A percentile compares a stretch with the other conserved stretches of the same genome.
phyloP scores from a whole-genome alignment of 2,329 filamentous ascomycete species.

The Diaporthe australafricana region DNA sequence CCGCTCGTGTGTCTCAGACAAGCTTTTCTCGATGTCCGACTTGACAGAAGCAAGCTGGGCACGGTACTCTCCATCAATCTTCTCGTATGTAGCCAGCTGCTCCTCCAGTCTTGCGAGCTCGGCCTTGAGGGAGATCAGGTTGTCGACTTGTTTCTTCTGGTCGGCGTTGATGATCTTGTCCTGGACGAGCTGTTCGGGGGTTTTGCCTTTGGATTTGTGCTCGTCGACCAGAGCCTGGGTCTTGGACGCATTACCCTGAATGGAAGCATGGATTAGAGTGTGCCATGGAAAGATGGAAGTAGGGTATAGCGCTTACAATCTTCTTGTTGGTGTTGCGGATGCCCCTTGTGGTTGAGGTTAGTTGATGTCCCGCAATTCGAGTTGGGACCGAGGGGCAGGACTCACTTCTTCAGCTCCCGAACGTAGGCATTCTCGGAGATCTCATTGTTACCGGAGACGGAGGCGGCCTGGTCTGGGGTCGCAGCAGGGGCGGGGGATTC shows the following conservation, averaged over 20 bases:
- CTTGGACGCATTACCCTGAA: slow-evolving; percentile 76
- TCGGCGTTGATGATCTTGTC: slow-evolving; percentile 82
- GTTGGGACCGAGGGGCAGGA: slow-evolving; percentile 31
- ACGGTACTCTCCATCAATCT: slow-evolving; percentile 79
- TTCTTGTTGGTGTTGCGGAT: slow-evolving; percentile 96
- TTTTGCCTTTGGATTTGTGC: slow-evolving; percentile 74
- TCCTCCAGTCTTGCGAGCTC: slow-evolving; percentile 79
- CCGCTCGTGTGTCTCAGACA: slow-evolving; percentile 64
- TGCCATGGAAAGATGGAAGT: not conserved
- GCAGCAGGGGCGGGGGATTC: slow-evolving; percentile 66
- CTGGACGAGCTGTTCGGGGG: slow-evolving; percentile 78
- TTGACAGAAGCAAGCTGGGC: slow-evolving; percentile 68
- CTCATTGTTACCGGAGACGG: slow-evolving; percentile 66
- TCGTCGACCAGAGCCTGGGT: slow-evolving; percentile 77
- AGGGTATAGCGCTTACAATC: slow-evolving; percentile 71
- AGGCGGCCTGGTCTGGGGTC: slow-evolving; percentile 61
- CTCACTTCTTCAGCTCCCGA: slow-evolving; percentile 91
- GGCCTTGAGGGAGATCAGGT: slow-evolving; percentile 78
- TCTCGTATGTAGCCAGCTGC: slow-evolving; percentile 79
- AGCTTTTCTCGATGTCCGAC: slow-evolving; percentile 68
- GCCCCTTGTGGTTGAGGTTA: slow-evolving; percentile 65
- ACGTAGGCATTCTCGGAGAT: slow-evolving; percentile 80
- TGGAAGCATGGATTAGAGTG: slow-evolving; percentile 29
- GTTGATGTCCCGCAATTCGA: not conserved
- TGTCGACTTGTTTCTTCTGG: slow-evolving; percentile 80